Base-by-base conservation (phyloP, 75 land plant genomes). In the Cupressus sempervirens region DNA sequence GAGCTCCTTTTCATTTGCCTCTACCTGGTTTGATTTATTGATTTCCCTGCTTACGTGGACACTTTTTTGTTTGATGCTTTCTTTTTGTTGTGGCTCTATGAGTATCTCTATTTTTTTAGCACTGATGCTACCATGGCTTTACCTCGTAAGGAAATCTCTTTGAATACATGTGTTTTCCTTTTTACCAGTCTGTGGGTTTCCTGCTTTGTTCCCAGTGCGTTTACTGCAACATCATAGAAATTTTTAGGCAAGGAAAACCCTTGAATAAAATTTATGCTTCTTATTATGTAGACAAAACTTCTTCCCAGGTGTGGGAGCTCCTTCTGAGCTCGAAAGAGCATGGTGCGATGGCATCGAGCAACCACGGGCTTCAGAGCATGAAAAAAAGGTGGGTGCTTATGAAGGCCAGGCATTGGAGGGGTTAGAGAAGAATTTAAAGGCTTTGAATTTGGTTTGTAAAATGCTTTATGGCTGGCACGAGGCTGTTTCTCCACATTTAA, bases 401-500 rank as follows among this genome's bases (percentile, higher is more conserved):
- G 52, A 45, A 30, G 81, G 81, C 26, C 81, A 41, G 45, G 83
- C 32, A 41, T 14, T 52, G 88, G 80, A 65, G 84, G 86, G 85
- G 83, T 81, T 86, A 3, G 23, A 43, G 12, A 45, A 41, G n/a
- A 72, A 86, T 86, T 81, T 36, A 40, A 82, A 46, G 65, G 86
- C 32, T 53, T 83, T 84, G 20, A 88, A 86, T 84, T 50, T 91
- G 84, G 84, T 85, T 29, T 93, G 93, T 67, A 91, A 91, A 91
- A 96, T 96, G 23, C 50, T 97, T 86, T 96, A 89, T 87, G 87
- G 91, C 4, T 97, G 99, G 99, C 88, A 84, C 23, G 93, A 93
- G 86, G 91, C 99, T 0, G 84, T 97, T 1, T 95, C 98, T 20
- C 96, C 99, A 20, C 99, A 97, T 85, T 89, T 96, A 46, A 98